Conservation (phyloP, 1,284 basidiomycete species). For the Lentinus polychrous region DNA sequence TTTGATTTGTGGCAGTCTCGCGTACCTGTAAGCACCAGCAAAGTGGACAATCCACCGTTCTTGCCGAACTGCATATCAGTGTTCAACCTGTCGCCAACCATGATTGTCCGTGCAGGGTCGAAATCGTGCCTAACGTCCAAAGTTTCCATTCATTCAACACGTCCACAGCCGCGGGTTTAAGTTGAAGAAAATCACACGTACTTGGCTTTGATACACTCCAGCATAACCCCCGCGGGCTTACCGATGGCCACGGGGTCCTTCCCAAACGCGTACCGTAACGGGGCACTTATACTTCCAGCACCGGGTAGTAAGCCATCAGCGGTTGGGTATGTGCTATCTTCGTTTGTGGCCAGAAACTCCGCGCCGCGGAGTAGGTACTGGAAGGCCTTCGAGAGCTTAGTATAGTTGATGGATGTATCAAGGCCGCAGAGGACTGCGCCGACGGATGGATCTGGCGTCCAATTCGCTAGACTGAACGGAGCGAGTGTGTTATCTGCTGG, state of each 20-base stretch:
- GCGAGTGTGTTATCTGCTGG: constrained; percentile 75
- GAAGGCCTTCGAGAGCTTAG: constrained; percentile 90
- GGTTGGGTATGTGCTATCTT: constrained; percentile 86
- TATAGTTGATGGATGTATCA: constrained; percentile 79
- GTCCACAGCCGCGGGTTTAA: no score
- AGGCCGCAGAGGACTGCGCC: constrained; percentile 90
- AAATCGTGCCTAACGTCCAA: constrained; percentile 77
- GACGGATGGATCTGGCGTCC: constrained; percentile 72
- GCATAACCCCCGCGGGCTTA: constrained; percentile 88
- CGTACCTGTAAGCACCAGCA: constrained; percentile 90
- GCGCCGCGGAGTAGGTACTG: constrained; percentile 81
- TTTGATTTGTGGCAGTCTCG: not conserved
- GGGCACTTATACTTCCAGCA: constrained; percentile 79
- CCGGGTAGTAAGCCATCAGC: constrained; percentile 81
- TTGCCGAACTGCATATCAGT: constrained; percentile 94
- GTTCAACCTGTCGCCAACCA: constrained; percentile 93
- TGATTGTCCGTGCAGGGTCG: constrained; percentile 81
- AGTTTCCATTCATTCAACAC: no score
- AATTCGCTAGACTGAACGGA: constrained; percentile 64
- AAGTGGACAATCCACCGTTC: constrained; percentile 76
- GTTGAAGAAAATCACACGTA: constrained; percentile 33
- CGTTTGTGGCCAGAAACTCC: constrained; percentile 89
- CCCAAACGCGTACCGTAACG: constrained; percentile 72
- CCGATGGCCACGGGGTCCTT: constrained; percentile 77
- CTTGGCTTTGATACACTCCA: constrained; percentile 96